Conservation (phyloP, 495 filamentous ascomycete genomes). For the Aspergillus incahuasiensis region DNA sequence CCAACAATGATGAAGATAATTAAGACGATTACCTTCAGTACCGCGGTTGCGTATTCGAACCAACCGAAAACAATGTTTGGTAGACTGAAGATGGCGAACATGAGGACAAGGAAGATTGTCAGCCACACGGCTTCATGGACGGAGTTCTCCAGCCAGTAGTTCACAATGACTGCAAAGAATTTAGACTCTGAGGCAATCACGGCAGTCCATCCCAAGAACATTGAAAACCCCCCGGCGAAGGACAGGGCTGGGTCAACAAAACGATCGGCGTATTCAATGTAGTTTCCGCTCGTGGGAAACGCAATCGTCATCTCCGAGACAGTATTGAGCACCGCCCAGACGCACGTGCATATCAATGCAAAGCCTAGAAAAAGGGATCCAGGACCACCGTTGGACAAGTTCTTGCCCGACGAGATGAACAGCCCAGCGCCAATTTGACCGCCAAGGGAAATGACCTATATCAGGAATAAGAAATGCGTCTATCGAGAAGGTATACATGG, state of each 20-base stretch:
- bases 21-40: slow-evolving; percentile 29
- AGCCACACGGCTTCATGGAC: slow-evolving; percentile 20
- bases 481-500: background rate
- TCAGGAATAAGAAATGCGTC: background rate
- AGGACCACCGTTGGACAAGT: slow-evolving; percentile 21
- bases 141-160: background rate
- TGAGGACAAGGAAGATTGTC: slow-evolving; percentile 24
- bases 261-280: slow-evolving; percentile 32
- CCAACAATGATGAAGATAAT: slow-evolving; percentile 26
- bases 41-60: slow-evolving; percentile 28
- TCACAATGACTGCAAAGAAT: slow-evolving; percentile 15
- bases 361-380: slow-evolving; percentile 26
- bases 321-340: slow-evolving; percentile 28
- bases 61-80: slow-evolving; percentile 26
- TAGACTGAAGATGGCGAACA: slow-evolving; percentile 20
- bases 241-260: slow-evolving; percentile 31
- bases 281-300: slow-evolving; percentile 28
- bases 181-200: too few relatives aligned
- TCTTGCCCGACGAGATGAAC: slow-evolving; percentile 27
- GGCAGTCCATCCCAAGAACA: slow-evolving; percentile 22
- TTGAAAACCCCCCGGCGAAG: slow-evolving; percentile 27
- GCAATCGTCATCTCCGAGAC: slow-evolving; percentile 30
- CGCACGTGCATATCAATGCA: slow-evolving; percentile 24
- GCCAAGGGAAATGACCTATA: slow-evolving; percentile 29
- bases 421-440: slow-evolving; percentile 26